Base-by-base conservation (phyloP, 257 asterid species). In the Phtheirospermum japonicum region DNA sequence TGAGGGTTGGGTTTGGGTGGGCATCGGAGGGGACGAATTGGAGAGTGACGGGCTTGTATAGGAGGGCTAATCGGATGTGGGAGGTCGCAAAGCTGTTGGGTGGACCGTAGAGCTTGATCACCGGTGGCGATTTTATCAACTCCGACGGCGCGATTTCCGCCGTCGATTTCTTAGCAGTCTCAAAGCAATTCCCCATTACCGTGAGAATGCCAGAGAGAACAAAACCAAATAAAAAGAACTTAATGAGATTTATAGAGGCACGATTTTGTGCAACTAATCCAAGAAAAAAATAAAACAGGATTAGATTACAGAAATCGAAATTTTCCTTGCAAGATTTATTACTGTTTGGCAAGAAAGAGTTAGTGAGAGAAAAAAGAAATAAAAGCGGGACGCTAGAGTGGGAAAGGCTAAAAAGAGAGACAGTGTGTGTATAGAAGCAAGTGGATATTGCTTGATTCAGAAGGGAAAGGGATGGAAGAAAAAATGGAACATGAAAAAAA, bases 111-210 rank as follows among this genome's bases (percentile, higher is more conserved):
- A 92, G 82, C 52, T 83, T 89, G 37, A 92, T 74, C n/a, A 67
- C 75, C 65, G 96, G 85, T 10, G 66, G 65, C 6, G 81, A 59
- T 59, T 75, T 81, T 8, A 78, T 52, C 66, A 75, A 37, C 76
- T 84, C 95, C 54, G 95, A 77, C 68, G 96, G 96, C 70, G 90
- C 76, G 33, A 89, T 92, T 77, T 83, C 95, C 52, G 93, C 85
- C 72, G 87, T 67, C 11, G 95, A 83, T 64, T 89, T 82, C 34
- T 73, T 81, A 33, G 81, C 75, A 6, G 77, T 46, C 19, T 63
- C 80, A 0, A 71, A 57, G 62, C 97, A 92, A 69, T 83, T 92
- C 43, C 99, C 96, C 99, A 92, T 92, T 54, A 49, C 54, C 28
- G 33, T 34, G 32, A 30, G 52, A 65, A 26, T 54, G 31, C 67